These are phyloP conservation scores for Xerocomus amazonicus DNA, from an alignment of 1,284 basidiomycete species.

Conservation along the genomic window DNA sequence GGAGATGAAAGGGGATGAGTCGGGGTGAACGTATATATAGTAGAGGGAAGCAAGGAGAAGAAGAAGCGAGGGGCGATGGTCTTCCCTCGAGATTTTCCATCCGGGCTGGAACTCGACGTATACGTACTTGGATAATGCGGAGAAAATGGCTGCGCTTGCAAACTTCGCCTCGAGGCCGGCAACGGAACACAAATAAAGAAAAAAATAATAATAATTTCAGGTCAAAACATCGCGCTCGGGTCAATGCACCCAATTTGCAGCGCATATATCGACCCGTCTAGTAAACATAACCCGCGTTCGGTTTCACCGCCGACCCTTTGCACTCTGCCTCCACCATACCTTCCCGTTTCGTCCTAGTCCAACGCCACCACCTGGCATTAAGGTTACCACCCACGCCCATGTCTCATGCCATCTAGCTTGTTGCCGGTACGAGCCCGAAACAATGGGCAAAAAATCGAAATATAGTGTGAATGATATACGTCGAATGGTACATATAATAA, in stretches of 20 bases:
- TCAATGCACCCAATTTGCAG: background rate
- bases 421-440: background rate
- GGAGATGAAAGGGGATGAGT: background rate
- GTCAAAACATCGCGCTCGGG: background rate
- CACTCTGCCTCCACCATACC: background rate
- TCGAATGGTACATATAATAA: constrained; percentile 8
- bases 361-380: background rate
- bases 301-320: constrained; percentile 8
- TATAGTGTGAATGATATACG: constrained; percentile 18
- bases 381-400: constrained; percentile 13
- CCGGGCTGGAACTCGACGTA: too few species aligned
- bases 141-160: constrained; percentile 15
- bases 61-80: background rate
- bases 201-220: background rate
- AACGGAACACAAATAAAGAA: constrained; percentile 13
- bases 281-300: too few species aligned
- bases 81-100: constrained; percentile 23
- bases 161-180: constrained; percentile 29
- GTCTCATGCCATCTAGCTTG: background rate
- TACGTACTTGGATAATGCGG: constrained; percentile 31
- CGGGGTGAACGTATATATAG: constrained; percentile 17
- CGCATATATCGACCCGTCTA: background rate
- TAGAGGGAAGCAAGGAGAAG: background rate
- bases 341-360: constrained; percentile 21
- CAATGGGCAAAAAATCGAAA: constrained; percentile 9